Base-by-base conservation (phyloP, 352 stramenopile genomes). In the Phytophthora sojae region DNA sequence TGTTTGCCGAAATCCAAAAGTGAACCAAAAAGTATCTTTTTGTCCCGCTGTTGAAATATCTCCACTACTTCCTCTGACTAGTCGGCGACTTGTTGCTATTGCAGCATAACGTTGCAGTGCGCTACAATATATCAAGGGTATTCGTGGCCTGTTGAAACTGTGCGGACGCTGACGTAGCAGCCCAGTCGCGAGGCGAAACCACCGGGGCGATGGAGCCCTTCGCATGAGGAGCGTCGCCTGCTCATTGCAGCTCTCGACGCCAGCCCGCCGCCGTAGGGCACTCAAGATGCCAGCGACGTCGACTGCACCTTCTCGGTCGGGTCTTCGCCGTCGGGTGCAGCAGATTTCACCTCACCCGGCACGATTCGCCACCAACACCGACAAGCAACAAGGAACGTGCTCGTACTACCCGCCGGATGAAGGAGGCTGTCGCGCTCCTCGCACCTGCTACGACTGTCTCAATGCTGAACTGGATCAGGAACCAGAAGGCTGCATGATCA, bases 371-470 rank as follows among this genome's bases (percentile, higher is more conserved):
- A 29, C 19, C 3, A 25, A 21, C 23, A 49, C 30, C 19, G 56
- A 68, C 57, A 66, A 51, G 65, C 66, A 25, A 8, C 67, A 70
- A 32, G 69, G 58, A 52, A 71, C 57, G 1, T 81, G 76, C 17
- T 75, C 73, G 2, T 81, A 73, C 62, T 79, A 83, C 56, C 69
- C 76, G n/a, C 32, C 54, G 25, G 61, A 73, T 53, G 14, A 44
- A 30, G 42, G 26, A 23, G 73, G 65, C 32, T 83, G 69, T 66
- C 64, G 53, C 61, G 59, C 64, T 1, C 76, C 71, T 54, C 75
- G 77, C 26, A 76, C 64, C 42, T 87, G 77, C 72, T 83, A 71
- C 57, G 68, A 87, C 61, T 83, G 79, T 54, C 67, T 80, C 50
- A 80, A 87, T 60, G 42, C 42, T 23, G 23, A 69, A 3, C 53